Conservation (phyloP, 148 eudicot genomes). For the Rhododendron ferrugineum region DNA sequence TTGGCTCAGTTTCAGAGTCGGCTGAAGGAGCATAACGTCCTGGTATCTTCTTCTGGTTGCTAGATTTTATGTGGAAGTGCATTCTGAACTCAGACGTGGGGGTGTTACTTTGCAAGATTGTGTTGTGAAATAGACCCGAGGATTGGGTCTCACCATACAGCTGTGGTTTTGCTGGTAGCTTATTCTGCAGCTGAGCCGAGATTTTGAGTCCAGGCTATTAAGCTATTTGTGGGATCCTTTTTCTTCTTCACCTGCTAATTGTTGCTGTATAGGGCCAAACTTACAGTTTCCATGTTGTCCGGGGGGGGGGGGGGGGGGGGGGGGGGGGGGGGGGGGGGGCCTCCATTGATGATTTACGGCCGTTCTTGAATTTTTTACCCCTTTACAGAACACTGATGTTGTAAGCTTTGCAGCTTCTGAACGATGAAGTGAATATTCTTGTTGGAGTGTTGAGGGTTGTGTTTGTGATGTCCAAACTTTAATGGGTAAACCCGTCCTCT, state of each 20-base stretch:
- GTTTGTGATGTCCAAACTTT: not conserved
- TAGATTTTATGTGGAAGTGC: slow-evolving; percentile 21
- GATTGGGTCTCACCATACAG: not conserved
- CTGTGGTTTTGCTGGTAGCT: not conserved
- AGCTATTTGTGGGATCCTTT: not conserved
- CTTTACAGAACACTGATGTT: not conserved
- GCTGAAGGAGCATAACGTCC: slow-evolving; percentile 76
- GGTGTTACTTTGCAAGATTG: not conserved
- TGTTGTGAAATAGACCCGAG: not conserved
- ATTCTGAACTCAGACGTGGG: not conserved
- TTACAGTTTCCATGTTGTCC: not conserved
- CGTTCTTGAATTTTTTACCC: not conserved
- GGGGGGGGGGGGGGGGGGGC: not conserved
- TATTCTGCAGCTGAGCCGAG: not conserved
- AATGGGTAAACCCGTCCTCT: not conserved
- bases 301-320: not conserved
- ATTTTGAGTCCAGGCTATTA: not conserved
- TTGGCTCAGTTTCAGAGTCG: slow-evolving; percentile 82
- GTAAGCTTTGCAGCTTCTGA: slow-evolving; percentile 7
- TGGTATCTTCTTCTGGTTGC: slow-evolving; percentile 56
- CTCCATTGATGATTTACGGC: not conserved
- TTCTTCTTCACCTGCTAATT: not conserved
- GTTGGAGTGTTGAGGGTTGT: not conserved
- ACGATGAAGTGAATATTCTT: not conserved
- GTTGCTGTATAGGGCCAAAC: not conserved